A percentile compares a stretch with the other conserved stretches of the same genome.
Conservation (phyloP, 2,329 filamentous ascomycete species). For the Curvularia spicifera region DNA sequence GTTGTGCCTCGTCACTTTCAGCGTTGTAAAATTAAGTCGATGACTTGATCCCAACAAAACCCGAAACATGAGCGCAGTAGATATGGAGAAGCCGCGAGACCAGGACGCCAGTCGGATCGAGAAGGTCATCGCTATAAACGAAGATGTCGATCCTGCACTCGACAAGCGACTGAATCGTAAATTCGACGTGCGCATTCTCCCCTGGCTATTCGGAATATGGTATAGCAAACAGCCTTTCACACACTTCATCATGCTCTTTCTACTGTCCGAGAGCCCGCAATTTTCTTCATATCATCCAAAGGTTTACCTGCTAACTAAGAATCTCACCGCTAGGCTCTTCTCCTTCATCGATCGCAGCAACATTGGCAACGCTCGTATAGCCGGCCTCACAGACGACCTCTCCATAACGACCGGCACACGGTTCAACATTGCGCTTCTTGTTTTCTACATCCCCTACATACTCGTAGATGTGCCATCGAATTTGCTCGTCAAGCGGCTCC, state of each 20-base stretch:
- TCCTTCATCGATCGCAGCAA: constrained; percentile 56
- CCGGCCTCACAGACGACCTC: constrained; percentile 51
- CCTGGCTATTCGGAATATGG: constrained; percentile 56
- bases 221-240: background rate
- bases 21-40: background rate
- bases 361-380: constrained; percentile 54
- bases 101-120: constrained; percentile 9
- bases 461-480: constrained; percentile 52
- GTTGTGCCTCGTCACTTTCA: background rate
- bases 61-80: background rate
- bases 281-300: too few species aligned
- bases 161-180: constrained; percentile 50
- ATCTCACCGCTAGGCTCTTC: constrained; percentile 41
- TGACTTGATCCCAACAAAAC: background rate
- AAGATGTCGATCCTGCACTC: constrained; percentile 18
- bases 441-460: constrained; percentile 56
- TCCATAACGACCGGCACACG: constrained; percentile 47
- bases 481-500: constrained; percentile 50
- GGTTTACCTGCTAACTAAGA: background rate
- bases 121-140: background rate
- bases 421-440: constrained; percentile 53
- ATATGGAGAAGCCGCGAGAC: constrained; percentile 5
- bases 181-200: constrained; percentile 53
- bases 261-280: background rate
- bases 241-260: background rate